Conservation (phyloP, 495 filamentous ascomycete species). For the Talaromyces liani region DNA sequence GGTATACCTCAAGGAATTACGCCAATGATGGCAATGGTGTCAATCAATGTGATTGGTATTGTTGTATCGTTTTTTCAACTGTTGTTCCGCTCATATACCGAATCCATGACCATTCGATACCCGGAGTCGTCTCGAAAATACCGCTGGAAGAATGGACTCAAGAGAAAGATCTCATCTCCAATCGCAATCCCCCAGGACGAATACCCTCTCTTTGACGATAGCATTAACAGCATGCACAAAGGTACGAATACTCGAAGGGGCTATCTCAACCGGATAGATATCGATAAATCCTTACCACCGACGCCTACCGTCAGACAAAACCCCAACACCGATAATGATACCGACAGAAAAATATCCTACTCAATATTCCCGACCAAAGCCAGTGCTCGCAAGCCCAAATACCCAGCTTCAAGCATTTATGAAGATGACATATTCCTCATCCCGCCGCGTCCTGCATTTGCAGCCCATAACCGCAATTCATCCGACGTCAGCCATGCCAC, state of each 20-base stretch:
- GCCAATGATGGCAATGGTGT: constrained; percentile 27
- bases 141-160: constrained; percentile 11
- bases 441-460: constrained; percentile 10
- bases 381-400: constrained; percentile 3
- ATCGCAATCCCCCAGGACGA: neutral
- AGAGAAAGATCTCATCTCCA: constrained; percentile 17
- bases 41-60: constrained; percentile 27
- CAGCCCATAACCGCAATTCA: constrained; percentile 21
- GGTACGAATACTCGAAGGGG: neutral
- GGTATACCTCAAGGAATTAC: constrained; percentile 13
- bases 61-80: constrained; percentile 24
- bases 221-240: constrained; percentile 2
- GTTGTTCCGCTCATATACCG: constrained; percentile 26
- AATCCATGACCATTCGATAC: constrained; percentile 21
- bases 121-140: constrained; percentile 9
- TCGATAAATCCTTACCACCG: constrained; percentile 7
- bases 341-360: constrained; percentile 6
- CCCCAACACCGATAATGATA: neutral
- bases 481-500: constrained; percentile 26
- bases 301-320: neutral
- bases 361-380: constrained; percentile 12
- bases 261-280: neutral
- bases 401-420: constrained; percentile 11
- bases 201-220: neutral
- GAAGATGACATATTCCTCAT: constrained; percentile 8